A percentile compares a stretch with the other conserved stretches of the same genome.
Evolutionary conservation across 2,329 filamentous ascomycete genomes (phyloP).

Genomic region (Bretziella fagacearum): DNA sequence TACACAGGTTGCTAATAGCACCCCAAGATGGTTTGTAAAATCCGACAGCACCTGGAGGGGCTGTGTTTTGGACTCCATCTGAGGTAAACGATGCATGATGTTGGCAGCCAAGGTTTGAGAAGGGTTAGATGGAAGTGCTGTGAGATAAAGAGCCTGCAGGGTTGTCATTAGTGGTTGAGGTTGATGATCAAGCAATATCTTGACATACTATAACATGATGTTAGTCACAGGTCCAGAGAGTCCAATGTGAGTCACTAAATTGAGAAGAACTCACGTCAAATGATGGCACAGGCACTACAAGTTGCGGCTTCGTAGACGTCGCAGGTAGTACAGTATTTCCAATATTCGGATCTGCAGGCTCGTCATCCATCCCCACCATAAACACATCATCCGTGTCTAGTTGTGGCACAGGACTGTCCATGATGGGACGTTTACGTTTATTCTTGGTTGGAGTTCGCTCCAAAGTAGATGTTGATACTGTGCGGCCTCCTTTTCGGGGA

Average conservation of each 20-base stretch:
- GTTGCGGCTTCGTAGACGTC: no score
- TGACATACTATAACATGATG: conserved; percentile 31
- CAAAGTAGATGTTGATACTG: neutral
- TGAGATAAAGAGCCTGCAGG: conserved; percentile 49
- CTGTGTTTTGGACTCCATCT: conserved; percentile 32
- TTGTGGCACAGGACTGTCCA: conserved; percentile 43
- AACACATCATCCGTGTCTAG: conserved; percentile 28
- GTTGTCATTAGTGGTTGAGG: conserved; percentile 38
- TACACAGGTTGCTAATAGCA: conserved; percentile 51
- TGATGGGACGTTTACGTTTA: conserved; percentile 50
- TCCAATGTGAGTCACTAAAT: no score
- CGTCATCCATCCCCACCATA: neutral
- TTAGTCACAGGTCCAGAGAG: no score
- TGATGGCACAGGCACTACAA: conserved; percentile 4
- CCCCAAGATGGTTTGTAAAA: conserved; percentile 46
- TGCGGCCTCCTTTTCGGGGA: conserved; percentile 20
- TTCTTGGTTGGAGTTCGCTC: conserved; percentile 42
- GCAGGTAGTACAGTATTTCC: neutral
- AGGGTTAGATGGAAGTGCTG: conserved; percentile 21
- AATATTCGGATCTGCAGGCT: neutral
- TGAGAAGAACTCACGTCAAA: conserved; percentile 7
- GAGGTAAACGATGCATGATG: conserved; percentile 49
- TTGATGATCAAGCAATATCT: conserved; percentile 47
- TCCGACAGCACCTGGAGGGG: conserved; percentile 42
- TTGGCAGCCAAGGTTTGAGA: conserved; percentile 42